These are phyloP conservation scores for Ceratocystis smalleyi DNA, from an alignment of 2,329 filamentous ascomycete species.

Conservation along the genomic window DNA sequence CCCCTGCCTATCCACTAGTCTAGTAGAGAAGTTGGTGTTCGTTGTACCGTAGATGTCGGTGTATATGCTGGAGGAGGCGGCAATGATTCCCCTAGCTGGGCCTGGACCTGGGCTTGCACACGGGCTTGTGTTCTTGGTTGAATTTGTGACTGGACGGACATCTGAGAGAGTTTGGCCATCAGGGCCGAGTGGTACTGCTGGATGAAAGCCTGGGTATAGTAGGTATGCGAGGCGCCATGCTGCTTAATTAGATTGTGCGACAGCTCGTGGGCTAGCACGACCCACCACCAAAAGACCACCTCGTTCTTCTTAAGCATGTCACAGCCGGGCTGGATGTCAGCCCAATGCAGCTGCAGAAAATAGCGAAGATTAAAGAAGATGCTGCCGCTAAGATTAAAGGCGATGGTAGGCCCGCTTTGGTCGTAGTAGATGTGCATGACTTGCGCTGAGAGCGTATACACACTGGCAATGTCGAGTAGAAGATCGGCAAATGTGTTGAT, in stretches of 20 bases:
- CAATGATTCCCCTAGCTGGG: background rate
- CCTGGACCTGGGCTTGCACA: background rate
- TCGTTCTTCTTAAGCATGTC: constrained; percentile 28
- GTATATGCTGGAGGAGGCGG: constrained; percentile 6
- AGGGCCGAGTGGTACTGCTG: constrained; percentile 62
- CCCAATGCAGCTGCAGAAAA: constrained; percentile 62
- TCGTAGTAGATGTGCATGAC: constrained; percentile 82
- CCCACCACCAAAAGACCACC: constrained; percentile 77
- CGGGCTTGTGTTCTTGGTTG: background rate
- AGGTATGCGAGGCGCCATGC: constrained; percentile 68
- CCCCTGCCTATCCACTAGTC: constrained; percentile 1
- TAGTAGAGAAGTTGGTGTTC: background rate
- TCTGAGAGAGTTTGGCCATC: constrained; percentile 35
- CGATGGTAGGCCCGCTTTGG: constrained; percentile 62
- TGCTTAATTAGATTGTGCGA: constrained; percentile 77
- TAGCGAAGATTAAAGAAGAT: constrained; percentile 90
- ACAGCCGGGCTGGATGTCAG: constrained; percentile 29
- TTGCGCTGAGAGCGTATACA: constrained; percentile 55
- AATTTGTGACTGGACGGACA: background rate
- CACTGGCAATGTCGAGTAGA: constrained; percentile 50
- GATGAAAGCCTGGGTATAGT: constrained; percentile 70
- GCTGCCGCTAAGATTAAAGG: constrained; percentile 75
- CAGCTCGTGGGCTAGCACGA: constrained; percentile 88
- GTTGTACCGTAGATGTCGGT: background rate
- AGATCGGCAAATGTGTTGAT: constrained; percentile 56